These are phyloP conservation scores for Fusarium lateritium DNA, from an alignment of 2,329 filamentous ascomycete species.

Conservation along the genomic window DNA sequence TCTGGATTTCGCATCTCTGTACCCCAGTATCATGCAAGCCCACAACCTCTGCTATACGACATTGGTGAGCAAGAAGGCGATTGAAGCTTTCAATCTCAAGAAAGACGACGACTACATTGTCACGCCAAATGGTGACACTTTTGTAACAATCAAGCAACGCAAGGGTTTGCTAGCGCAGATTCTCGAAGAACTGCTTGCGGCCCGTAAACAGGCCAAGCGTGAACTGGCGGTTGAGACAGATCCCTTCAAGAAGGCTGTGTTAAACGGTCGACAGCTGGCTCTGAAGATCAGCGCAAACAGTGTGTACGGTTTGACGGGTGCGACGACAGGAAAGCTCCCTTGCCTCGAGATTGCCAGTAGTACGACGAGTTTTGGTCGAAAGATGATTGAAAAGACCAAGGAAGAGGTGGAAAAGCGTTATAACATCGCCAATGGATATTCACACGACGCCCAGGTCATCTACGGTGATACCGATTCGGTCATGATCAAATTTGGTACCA, in stretches of 20 bases:
- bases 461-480: constrained; percentile 99
- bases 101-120: constrained; percentile 97
- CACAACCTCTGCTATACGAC: constrained; percentile 99
- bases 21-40: constrained; percentile 98
- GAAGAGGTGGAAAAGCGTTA: constrained; percentile 93
- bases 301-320: constrained; percentile 97
- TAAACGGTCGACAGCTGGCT: constrained; percentile 97
- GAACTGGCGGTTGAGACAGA: constrained; percentile 92
- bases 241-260: constrained; percentile 96
- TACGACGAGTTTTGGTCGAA: constrained; percentile 95
- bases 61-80: constrained; percentile 77
- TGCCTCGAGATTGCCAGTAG: constrained; percentile 96
- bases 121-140: constrained; percentile 94
- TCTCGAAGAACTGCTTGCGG: constrained; percentile 91
- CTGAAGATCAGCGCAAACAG: constrained; percentile 98
- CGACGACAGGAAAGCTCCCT: constrained; percentile 94
- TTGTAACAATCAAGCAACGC: constrained; percentile 87
- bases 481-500: constrained; percentile 98
- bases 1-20: constrained; percentile 97
- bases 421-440: constrained; percentile 93
- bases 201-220: constrained; percentile 94
- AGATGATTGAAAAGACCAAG: constrained; percentile 99
- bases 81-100: constrained; percentile 82
- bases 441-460: constrained; percentile 94
- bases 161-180: constrained; percentile 96